A percentile compares a stretch with the other conserved stretches of the same genome.
phyloP scores from a whole-genome alignment of 192 early-diverging fungal species.

The Jimgerdemannia flammicorona region DNA sequence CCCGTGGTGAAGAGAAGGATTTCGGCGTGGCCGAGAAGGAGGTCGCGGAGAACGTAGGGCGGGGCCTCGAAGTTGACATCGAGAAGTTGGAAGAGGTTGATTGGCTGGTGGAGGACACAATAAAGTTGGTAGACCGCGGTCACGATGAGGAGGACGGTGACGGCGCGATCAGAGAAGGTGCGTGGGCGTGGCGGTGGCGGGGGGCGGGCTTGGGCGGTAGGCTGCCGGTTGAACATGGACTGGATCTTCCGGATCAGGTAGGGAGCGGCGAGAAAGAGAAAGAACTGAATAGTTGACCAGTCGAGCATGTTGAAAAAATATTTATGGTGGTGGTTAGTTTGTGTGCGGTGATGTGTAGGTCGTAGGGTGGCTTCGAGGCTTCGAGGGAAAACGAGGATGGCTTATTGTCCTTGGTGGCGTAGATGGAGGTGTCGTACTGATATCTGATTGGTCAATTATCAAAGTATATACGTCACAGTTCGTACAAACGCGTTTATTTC shows the following conservation, averaged over 20 bases:
- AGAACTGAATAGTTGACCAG: not conserved
- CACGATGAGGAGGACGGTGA: not conserved
- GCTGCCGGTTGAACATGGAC: not conserved
- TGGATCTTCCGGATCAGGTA: not conserved
- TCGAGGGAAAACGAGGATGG: no score
- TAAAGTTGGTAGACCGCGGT: not conserved
- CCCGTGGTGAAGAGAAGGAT: not conserved
- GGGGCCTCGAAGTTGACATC: not conserved
- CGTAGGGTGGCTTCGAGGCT: not conserved
- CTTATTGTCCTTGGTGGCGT: no score
- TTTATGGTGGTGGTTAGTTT: no score
- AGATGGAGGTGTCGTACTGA: no score
- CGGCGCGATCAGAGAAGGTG: not conserved
- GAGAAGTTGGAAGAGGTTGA: slow-evolving; percentile 1
- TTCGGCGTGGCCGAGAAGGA: not conserved
- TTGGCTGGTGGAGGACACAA: not conserved
- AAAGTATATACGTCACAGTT: no score
- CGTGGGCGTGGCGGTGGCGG: not conserved
- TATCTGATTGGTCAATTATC: no score
- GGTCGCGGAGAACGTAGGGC: not conserved
- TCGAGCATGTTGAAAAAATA: not conserved
- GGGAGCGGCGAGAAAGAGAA: not conserved
- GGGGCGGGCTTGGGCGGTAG: not conserved
- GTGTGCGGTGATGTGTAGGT: not conserved
- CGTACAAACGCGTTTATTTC: no score